Evolutionary conservation across 1,284 basidiomycete species (phyloP).

Genomic region (Lignosus rhinocerotis): DNA sequence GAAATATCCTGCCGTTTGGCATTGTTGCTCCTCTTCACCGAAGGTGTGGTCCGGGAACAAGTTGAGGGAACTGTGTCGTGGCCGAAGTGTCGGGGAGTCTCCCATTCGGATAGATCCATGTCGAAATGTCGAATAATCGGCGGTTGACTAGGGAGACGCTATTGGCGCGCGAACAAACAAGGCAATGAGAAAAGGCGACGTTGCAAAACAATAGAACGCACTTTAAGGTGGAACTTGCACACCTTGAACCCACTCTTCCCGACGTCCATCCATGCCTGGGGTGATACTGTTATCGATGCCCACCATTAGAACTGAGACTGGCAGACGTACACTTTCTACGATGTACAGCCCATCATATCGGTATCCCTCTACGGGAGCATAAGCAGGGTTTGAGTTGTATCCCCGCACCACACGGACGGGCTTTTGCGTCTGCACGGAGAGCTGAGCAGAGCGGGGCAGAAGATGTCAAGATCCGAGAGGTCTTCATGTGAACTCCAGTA

Average conservation of each 20-base stretch:
- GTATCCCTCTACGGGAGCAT: slow-evolving; percentile 39
- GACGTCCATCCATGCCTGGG: slow-evolving; percentile 11
- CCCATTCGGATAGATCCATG: slow-evolving; percentile 8
- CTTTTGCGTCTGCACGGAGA: slow-evolving; percentile 34
- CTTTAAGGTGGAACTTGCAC: slow-evolving; percentile 22
- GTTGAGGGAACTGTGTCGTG: background rate
- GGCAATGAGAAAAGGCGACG: background rate
- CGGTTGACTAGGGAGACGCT: slow-evolving; percentile 23
- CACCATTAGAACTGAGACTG: too few relatives aligned
- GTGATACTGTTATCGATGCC: background rate
- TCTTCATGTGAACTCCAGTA: too few relatives aligned
- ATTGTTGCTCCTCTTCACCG: background rate
- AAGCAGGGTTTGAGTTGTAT: slow-evolving; percentile 23
- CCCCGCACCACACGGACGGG: slow-evolving; percentile 46
- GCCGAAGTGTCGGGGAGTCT: slow-evolving; percentile 11
- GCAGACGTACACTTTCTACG: slow-evolving; percentile 30
- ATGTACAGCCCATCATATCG: slow-evolving; percentile 49
- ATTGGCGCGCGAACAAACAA: background rate
- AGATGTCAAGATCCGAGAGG: too few relatives aligned
- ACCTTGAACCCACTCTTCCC: slow-evolving; percentile 25
- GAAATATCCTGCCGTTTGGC: background rate
- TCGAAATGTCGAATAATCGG: slow-evolving; percentile 15
- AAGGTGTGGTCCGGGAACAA: background rate
- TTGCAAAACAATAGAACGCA: background rate
- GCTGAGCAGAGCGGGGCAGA: slow-evolving; percentile 10